These are phyloP conservation scores for Sanghuangporus weigelae DNA, from an alignment of 1,284 basidiomycete species.

Conservation along the genomic window DNA sequence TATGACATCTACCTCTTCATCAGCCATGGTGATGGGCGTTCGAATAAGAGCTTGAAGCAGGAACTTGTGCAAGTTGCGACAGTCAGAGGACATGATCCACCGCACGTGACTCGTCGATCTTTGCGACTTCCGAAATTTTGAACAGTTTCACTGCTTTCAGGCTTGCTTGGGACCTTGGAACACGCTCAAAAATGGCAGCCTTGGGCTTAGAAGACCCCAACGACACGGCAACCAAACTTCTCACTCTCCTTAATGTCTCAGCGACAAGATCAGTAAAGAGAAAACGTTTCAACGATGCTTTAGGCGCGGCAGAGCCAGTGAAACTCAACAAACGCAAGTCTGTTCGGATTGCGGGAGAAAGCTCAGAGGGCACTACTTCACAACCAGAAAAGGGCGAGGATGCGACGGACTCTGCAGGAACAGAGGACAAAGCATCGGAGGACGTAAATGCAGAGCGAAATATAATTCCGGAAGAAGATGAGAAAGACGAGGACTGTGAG, in stretches of 20 bases:
- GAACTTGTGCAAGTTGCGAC: neutral
- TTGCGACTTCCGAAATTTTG: conserved; percentile 1
- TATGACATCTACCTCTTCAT: conserved; percentile 62
- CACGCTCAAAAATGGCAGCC: neutral
- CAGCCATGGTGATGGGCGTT: conserved; percentile 29
- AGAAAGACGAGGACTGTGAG: conserved; percentile 12
- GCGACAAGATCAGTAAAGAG: conserved; percentile 64
- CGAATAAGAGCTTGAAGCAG: neutral
- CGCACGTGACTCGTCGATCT: conserved; percentile 2
- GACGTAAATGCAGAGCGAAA: conserved; percentile 1
- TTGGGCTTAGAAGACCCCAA: conserved; percentile 42
- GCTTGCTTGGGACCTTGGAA: neutral
- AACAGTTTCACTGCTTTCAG: neutral
- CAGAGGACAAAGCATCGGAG: neutral
- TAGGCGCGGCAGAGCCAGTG: conserved; percentile 34
- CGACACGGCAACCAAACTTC: conserved; percentile 70
- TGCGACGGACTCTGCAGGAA: conserved; percentile 8
- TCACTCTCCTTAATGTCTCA: conserved; percentile 93
- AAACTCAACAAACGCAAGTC: conserved; percentile 64
- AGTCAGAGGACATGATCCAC: neutral
- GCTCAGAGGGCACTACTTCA: conserved; percentile 10
- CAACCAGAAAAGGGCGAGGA: conserved; percentile 20
- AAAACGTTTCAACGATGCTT: conserved; percentile 39
- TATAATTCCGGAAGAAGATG: conserved; percentile 19
- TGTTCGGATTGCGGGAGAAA: conserved; percentile 27